phyloP scores from a whole-genome alignment of 2,329 filamentous ascomycete species.

The Didymella keratinophila region DNA sequence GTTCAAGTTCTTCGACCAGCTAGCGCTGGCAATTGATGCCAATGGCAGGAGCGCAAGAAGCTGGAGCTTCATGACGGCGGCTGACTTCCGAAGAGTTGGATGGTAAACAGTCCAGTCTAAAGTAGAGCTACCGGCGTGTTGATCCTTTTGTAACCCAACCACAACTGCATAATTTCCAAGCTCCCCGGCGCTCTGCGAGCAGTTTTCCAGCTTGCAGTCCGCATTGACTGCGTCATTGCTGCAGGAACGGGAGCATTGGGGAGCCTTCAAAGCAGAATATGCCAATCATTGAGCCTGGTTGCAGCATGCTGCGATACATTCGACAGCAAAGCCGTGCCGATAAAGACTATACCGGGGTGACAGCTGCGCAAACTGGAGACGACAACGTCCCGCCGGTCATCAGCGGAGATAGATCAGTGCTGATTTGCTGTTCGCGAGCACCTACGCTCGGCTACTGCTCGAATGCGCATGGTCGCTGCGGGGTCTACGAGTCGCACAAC shows the following conservation, averaged over 20 bases:
- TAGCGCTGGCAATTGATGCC: constrained; percentile 31
- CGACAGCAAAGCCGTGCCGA: constrained; percentile 8
- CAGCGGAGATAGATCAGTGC: constrained; percentile 8
- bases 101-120: constrained; percentile 10
- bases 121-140: constrained; percentile 9
- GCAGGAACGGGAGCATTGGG: constrained; percentile 26
- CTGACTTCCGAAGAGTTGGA: constrained; percentile 5
- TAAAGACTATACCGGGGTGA: constrained; percentile 5
- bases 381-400: neutral
- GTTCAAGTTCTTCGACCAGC: constrained; percentile 65
- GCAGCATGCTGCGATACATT: constrained; percentile 29
- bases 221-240: constrained; percentile 31
- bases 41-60: constrained; percentile 31
- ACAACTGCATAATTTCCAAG: constrained; percentile 9
- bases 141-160: constrained; percentile 33
- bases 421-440: constrained; percentile 16
- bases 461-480: constrained; percentile 14
- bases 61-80: constrained; percentile 39
- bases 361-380: constrained; percentile 5
- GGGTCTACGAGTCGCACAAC: constrained; percentile 3
- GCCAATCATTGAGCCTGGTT: constrained; percentile 31
- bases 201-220: constrained; percentile 7
- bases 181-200: constrained; percentile 13
- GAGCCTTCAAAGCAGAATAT: neutral
- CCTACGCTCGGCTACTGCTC: constrained; percentile 10